Conservation (phyloP, 345 rosid species). For the Salix caprea region DNA sequence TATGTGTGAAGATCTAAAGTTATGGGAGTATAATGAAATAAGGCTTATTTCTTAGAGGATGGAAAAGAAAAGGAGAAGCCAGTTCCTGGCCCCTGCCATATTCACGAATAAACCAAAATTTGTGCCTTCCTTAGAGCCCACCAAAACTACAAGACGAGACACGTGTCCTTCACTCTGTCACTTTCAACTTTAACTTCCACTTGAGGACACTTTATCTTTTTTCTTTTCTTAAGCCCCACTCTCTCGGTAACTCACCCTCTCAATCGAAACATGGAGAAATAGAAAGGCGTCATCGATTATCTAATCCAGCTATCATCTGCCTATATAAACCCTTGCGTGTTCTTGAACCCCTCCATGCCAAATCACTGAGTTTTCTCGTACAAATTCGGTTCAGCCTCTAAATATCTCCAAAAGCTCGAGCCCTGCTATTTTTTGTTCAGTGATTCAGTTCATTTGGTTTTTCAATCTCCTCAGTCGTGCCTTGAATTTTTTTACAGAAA, state of each 20-base stretch:
- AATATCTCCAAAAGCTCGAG: too few species aligned
- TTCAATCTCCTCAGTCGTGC: not conserved
- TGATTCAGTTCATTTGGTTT: not conserved
- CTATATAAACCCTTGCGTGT: not conserved
- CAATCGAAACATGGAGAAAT: not conserved
- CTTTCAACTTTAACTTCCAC: slow-evolving; percentile 3
- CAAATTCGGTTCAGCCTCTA: too few species aligned
- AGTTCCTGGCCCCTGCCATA: not conserved
- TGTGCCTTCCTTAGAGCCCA: not conserved
- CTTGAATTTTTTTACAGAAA: not conserved
- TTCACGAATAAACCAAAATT: not conserved
- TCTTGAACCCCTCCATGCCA: not conserved
- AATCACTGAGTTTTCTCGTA: not conserved
- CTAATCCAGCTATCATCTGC: not conserved
- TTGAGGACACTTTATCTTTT: not conserved
- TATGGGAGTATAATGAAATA: too few species aligned
- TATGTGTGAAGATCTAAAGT: too few species aligned
- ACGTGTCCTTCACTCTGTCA: not conserved
- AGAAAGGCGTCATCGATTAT: not conserved
- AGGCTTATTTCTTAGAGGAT: not conserved
- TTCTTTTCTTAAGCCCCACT: slow-evolving; percentile 7
- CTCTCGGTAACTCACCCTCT: not conserved
- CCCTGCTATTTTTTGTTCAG: too few species aligned
- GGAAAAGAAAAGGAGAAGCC: not conserved
- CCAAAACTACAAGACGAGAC: not conserved